phyloP scores from a whole-genome alignment of 257 asterid genomes.

The Jasminum sambac region DNA sequence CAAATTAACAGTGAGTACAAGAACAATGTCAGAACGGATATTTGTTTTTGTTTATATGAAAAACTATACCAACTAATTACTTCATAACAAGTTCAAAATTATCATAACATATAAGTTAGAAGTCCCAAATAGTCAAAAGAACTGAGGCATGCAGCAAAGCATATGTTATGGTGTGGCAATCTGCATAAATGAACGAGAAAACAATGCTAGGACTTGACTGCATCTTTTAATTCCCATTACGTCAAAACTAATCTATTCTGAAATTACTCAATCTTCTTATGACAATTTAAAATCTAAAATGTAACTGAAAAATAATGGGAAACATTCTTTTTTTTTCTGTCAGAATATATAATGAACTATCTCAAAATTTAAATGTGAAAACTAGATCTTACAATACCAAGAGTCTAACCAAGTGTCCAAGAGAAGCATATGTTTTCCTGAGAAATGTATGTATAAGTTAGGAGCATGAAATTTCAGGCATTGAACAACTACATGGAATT shows the following conservation, averaged over 20 bases:
- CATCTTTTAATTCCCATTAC: neutral
- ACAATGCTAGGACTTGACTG: neutral
- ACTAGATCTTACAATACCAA: neutral
- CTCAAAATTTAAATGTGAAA: neutral
- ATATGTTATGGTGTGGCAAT: neutral
- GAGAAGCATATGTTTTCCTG: neutral
- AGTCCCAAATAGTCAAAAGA: neutral
- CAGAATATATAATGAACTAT: neutral
- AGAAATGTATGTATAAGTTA: neutral
- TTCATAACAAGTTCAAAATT: neutral
- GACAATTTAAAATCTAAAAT: neutral
- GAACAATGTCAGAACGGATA: neutral
- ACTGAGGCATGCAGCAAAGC: slow-evolving; percentile 6
- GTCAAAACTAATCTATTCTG: neutral
- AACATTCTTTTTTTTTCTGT: neutral
- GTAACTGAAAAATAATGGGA: neutral
- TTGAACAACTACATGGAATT: slow-evolving; percentile 14
- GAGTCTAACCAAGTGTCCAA: slow-evolving; percentile 2
- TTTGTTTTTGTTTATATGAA: neutral
- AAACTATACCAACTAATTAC: slow-evolving; percentile 1
- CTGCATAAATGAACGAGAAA: slow-evolving; percentile 6
- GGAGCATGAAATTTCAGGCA: slow-evolving; percentile 11
- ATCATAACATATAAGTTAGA: too few species aligned
- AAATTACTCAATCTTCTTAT: neutral
- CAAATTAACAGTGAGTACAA: neutral